A percentile compares a stretch with the other conserved stretches of the same genome.
Evolutionary conservation across 2,329 filamentous ascomycete genomes (phyloP).

Genomic region (Trichoderma asperellum): DNA sequence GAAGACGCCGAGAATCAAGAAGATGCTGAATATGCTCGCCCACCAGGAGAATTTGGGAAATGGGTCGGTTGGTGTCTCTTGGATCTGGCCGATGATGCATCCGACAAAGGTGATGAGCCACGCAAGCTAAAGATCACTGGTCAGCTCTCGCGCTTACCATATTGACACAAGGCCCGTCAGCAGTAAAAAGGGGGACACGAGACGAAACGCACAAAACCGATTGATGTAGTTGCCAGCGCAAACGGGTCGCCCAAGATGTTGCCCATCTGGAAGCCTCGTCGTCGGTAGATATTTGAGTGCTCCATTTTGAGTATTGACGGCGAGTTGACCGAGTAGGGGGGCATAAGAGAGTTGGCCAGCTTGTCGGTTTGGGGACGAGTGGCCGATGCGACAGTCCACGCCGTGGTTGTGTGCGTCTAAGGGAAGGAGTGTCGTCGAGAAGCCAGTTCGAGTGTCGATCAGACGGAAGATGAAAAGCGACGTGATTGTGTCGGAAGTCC

Average conservation of each 20-base stretch:
- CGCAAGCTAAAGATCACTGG: slow-evolving; percentile 66
- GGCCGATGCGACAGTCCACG: slow-evolving; percentile 21
- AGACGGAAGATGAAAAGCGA: not conserved
- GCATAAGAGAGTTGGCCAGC: slow-evolving; percentile 60
- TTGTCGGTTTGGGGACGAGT: slow-evolving; percentile 21
- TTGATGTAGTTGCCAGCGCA: slow-evolving; percentile 90
- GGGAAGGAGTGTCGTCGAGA: slow-evolving; percentile 23
- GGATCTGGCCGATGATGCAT: slow-evolving; percentile 72
- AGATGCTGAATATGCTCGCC: slow-evolving; percentile 82
- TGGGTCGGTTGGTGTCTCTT: slow-evolving; percentile 46
- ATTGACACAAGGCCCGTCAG: not conserved
- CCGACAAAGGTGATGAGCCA: slow-evolving; percentile 93
- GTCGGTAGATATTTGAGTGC: slow-evolving; percentile 63
- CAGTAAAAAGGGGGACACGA: not conserved
- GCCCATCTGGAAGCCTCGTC: slow-evolving; percentile 72
- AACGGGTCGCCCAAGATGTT: slow-evolving; percentile 97
- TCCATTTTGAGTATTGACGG: slow-evolving; percentile 83
- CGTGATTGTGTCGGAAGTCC: slow-evolving; percentile 1
- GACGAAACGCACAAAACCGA: slow-evolving; percentile 71
- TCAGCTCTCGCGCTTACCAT: slow-evolving; percentile 32
- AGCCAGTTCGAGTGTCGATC: slow-evolving; percentile 17
- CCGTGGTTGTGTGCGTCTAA: slow-evolving; percentile 4
- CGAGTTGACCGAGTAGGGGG: slow-evolving; percentile 71
- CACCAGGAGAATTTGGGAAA: slow-evolving; percentile 95
- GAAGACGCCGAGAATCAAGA: slow-evolving; percentile 77